Evolutionary conservation across 257 asterid species (phyloP).

Genomic region (Fraxinus americana): DNA sequence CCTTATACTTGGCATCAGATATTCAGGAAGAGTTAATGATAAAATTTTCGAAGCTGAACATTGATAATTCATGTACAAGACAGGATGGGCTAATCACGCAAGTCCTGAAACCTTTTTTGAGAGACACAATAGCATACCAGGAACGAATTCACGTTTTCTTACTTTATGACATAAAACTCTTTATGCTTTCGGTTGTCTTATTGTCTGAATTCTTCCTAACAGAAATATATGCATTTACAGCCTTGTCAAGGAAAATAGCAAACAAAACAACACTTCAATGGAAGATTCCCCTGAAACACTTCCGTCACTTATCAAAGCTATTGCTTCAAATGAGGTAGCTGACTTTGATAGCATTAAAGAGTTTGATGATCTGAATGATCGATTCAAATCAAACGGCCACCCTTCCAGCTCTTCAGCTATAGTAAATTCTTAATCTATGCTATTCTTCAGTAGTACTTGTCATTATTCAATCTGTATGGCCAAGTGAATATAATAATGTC

Average conservation of each 20-base stretch:
- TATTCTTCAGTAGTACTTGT: neutral
- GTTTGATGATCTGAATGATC: slow-evolving; percentile 19
- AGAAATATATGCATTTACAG: neutral
- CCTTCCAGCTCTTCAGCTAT: slow-evolving; percentile 13
- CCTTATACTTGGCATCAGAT: neutral
- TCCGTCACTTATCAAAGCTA: slow-evolving; percentile 36
- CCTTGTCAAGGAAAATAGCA: slow-evolving; percentile 22
- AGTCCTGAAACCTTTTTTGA: neutral
- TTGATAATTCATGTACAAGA: neutral
- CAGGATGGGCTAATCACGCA: neutral
- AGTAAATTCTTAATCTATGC: slow-evolving; percentile 22
- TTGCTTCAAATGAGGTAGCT: slow-evolving; percentile 31
- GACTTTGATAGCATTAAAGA: slow-evolving; percentile 32
- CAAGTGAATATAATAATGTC: too few relatives aligned
- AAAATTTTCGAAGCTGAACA: neutral
- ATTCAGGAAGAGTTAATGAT: neutral
- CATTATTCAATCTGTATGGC: too few relatives aligned
- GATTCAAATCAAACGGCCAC: neutral
- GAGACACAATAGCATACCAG: neutral
- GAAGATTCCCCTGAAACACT: slow-evolving; percentile 20
- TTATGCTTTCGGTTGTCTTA: neutral
- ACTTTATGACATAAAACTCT: neutral
- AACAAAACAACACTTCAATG: neutral
- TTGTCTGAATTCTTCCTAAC: neutral
- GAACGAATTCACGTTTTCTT: neutral